Evolutionary conservation across 257 asterid species (phyloP).

Genomic region (Eucommia ulmoides): DNA sequence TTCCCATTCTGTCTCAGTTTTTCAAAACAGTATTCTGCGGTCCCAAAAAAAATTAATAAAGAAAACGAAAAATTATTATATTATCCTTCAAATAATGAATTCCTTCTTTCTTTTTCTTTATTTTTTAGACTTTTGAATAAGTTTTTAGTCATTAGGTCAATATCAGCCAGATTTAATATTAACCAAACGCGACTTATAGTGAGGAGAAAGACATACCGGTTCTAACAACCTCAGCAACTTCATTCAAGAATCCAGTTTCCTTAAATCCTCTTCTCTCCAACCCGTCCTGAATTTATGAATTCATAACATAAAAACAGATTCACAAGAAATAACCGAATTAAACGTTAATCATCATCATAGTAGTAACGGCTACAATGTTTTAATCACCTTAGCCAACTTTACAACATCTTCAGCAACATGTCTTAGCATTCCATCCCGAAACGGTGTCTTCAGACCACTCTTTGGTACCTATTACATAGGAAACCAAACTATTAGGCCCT

Average conservation of each 20-base stretch:
- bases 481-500: no score
- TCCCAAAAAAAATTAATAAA: no score
- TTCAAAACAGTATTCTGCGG: no score
- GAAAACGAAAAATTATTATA: no score
- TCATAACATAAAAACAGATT: conserved; percentile 2
- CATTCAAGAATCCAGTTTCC: conserved; percentile 86
- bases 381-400: conserved; percentile 48
- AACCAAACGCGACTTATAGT: no score
- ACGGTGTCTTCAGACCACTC: conserved; percentile 82
- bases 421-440: conserved; percentile 94
- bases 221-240: conserved; percentile 72
- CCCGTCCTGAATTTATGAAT: conserved; percentile 54
- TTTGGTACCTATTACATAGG: conserved; percentile 55
- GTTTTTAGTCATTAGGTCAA: no score
- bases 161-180: no score
- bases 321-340: no score
- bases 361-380: not conserved
- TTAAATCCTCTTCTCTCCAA: conserved; percentile 91
- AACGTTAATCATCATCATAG: not conserved
- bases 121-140: no score
- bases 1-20: no score
- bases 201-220: conserved; percentile 45
- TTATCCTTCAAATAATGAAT: no score
- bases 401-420: conserved; percentile 89
- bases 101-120: no score